Base-by-base conservation (phyloP, 1,284 basidiomycete genomes). In the Apiotrichum gamsii region DNA sequence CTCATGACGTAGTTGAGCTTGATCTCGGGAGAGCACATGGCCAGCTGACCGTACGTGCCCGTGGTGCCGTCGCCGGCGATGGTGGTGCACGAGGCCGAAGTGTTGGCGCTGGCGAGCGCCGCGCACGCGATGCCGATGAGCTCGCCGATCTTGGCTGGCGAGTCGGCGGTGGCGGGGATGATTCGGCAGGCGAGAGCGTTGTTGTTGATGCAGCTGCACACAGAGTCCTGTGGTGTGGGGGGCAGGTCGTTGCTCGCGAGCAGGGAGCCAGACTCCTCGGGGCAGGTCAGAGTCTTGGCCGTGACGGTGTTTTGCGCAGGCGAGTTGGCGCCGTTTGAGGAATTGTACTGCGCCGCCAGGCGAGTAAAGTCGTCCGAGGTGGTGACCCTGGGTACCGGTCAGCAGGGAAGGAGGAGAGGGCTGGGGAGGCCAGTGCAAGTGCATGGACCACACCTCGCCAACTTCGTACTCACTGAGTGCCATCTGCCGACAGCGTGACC, bases 1-100 rank as follows among this genome's bases (percentile, higher is more conserved):
- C 80, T 85, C 80, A 94, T 87, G 47, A 84, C 82, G 70, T 82
- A 94, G 30, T 85, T 87, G 39, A 90, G 74, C 75, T 88, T 84
- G 69, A 83, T 78, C 29, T 78, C 85, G 81, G 69, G 65, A 20
- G 52, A 66, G 46, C 90, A 95, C 46, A 74, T 79, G 37, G 85
- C 82, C 20, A 90, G 73, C 34, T 76, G 71, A 30, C 89, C 90
- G 60, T 93, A 94, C 5, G 74, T 73, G 30, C 90, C 90, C 15
- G 79, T 76, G 14, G 76, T 71, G 37, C 90, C 90, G 64, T 88
- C 78, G 6, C 79, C 82, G 38, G 80, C 74, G 56, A 94, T 88
- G 33, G 82, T 77, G 31, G 28, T 43, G 71, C 90, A 94, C 2
- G 59, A 60, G 11, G 68, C 71, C 46, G 63, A 78, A 8, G 78